Evolutionary conservation across 1,139 yeast species (phyloP).

Genomic region (Lodderomyces parapsilosis): DNA sequence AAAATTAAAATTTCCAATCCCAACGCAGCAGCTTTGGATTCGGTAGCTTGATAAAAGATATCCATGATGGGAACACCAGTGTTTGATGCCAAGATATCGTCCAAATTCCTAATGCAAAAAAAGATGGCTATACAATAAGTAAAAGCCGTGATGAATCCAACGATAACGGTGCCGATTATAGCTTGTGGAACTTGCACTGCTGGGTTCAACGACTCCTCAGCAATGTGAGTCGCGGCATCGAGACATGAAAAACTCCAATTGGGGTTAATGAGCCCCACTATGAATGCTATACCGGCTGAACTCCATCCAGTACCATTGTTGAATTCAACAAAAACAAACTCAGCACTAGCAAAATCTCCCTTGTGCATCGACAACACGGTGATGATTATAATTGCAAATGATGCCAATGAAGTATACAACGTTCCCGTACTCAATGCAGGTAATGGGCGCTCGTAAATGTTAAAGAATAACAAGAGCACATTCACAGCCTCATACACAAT

Average conservation of each 20-base stretch:
- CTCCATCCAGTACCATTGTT: conserved; percentile 68
- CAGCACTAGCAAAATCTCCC: conserved; percentile 54
- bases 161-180: conserved; percentile 62
- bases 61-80: conserved; percentile 66
- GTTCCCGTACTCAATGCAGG: conserved; percentile 58
- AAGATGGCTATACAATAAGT: conserved; percentile 61
- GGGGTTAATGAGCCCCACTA: conserved; percentile 65
- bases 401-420: conserved; percentile 51
- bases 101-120: conserved; percentile 55
- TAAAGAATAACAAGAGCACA: conserved; percentile 47
- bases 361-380: conserved; percentile 51
- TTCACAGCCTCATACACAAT: conserved; percentile 45
- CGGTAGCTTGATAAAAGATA: conserved; percentile 58
- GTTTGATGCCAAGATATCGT: conserved; percentile 40
- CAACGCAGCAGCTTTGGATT: conserved; percentile 56
- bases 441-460: conserved; percentile 56
- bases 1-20: conserved; percentile 57
- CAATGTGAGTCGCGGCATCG: conserved; percentile 71
- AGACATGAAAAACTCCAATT: conserved; percentile 70
- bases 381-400: conserved; percentile 55
- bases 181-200: conserved; percentile 62
- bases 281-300: conserved; percentile 57
- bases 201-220: conserved; percentile 62
- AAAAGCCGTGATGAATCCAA: conserved; percentile 64
- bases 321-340: conserved; percentile 61